Percentiles rank a stretch among this genome's conserved stretches.
These are phyloP conservation scores for Dissoconium aciculare DNA, from an alignment of 2,329 filamentous ascomycete species.

Conservation along the genomic window DNA sequence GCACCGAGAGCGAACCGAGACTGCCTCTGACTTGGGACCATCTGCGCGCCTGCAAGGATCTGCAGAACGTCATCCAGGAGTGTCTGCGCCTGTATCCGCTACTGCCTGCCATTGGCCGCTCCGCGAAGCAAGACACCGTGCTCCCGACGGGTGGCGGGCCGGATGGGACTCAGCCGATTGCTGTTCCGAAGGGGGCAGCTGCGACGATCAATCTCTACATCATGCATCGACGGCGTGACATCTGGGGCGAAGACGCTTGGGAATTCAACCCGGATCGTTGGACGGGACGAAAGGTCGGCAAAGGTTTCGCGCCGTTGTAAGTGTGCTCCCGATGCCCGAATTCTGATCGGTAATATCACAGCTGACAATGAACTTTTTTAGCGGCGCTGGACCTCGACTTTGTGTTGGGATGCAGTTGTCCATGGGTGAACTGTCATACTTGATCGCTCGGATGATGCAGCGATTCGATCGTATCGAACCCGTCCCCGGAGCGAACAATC, in stretches of 20 bases:
- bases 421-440: conserved; percentile 23
- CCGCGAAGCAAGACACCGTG: conserved; percentile 34
- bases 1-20: conserved; percentile 30
- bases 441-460: not conserved
- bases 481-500: conserved; percentile 8
- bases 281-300: conserved; percentile 15
- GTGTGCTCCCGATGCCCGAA: too few species aligned
- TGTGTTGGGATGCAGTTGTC: conserved; percentile 33
- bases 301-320: conserved; percentile 23
- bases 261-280: conserved; percentile 37
- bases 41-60: conserved; percentile 18
- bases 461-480: not conserved
- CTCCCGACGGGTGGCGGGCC: conserved; percentile 37
- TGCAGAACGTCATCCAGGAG: conserved; percentile 50
- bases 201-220: conserved; percentile 32
- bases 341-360: too few species aligned
- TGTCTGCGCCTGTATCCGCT: conserved; percentile 40
- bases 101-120: conserved; percentile 41
- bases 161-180: conserved; percentile 35
- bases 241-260: conserved; percentile 35
- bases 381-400: conserved; percentile 28
- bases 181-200: conserved; percentile 33
- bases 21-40: conserved; percentile 22
- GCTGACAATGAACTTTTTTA: too few species aligned
- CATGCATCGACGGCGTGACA: conserved; percentile 37